phyloP scores from a whole-genome alignment of 208 protist genomes.

The Leishmania martiniquensis region DNA sequence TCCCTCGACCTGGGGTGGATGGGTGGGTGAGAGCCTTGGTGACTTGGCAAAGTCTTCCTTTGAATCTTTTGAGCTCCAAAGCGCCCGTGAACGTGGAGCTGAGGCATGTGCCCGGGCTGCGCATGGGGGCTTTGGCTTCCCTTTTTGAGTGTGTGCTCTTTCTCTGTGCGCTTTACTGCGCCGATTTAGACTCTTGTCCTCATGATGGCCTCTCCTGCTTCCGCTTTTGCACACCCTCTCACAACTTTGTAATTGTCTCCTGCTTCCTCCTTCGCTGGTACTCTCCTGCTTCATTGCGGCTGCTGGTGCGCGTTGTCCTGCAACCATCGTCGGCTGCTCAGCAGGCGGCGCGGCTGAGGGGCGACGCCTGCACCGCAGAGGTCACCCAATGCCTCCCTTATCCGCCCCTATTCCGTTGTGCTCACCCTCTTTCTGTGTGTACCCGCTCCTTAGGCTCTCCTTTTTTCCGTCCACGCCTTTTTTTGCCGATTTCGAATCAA shows the following conservation, averaged over 20 bases:
- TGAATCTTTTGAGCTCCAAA: background rate
- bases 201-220: background rate
- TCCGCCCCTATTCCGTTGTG: too few relatives aligned
- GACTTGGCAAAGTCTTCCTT: background rate
- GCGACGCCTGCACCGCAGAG: too few relatives aligned
- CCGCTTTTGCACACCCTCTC: background rate
- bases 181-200: background rate
- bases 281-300: constrained; percentile 7
- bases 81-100: background rate
- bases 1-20: too few relatives aligned
- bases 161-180: background rate
- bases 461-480: too few relatives aligned
- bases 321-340: too few relatives aligned
- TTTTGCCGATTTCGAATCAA: too few relatives aligned
- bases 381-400: too few relatives aligned
- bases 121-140: background rate
- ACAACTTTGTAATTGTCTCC: background rate
- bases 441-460: too few relatives aligned
- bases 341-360: too few relatives aligned
- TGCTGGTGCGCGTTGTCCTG: background rate
- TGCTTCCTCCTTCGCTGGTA: background rate
- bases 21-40: background rate
- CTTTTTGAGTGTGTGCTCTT: background rate
- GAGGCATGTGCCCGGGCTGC: background rate
- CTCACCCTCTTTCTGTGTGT: too few relatives aligned